phyloP scores from a whole-genome alignment of 1,284 basidiomycete species.

The Ustilago sp. region DNA sequence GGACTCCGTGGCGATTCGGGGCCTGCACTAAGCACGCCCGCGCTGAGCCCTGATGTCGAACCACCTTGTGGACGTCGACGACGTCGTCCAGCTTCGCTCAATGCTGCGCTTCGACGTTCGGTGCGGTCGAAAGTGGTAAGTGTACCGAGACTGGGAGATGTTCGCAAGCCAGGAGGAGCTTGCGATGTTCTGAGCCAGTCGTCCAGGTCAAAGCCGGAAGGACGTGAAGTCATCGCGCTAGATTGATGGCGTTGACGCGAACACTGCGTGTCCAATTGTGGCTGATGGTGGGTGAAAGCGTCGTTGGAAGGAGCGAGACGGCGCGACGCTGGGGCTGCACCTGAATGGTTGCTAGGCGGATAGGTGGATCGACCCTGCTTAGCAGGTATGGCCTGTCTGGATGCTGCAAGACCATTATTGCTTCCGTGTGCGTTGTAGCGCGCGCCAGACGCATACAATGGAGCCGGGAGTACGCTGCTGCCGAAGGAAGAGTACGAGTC shows the following conservation, averaged over 20 bases:
- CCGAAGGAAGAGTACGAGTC: constrained; percentile 53
- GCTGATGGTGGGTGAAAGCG: constrained; percentile 12
- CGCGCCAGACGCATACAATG: constrained; percentile 22
- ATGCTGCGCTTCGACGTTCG: constrained; percentile 27
- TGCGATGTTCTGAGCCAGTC: constrained; percentile 40
- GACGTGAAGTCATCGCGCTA: constrained; percentile 28
- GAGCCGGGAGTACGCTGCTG: constrained; percentile 46
- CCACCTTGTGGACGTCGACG: constrained; percentile 26
- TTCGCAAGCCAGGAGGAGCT: constrained; percentile 13
- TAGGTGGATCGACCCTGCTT: constrained; percentile 28
- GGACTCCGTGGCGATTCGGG: constrained; percentile 40
- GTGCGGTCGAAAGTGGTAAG: constrained; percentile 28
- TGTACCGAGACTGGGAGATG: constrained; percentile 44
- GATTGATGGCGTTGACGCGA: constrained; percentile 25
- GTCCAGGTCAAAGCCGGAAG: constrained; percentile 38
- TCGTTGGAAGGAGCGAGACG: constrained; percentile 27
- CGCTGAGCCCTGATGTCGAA: constrained; percentile 49
- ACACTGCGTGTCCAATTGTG: constrained; percentile 9
- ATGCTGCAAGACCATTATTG: constrained; percentile 12
- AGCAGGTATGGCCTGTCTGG: constrained; percentile 13
- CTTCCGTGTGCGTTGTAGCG: constrained; percentile 24
- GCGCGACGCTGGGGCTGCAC: constrained; percentile 26
- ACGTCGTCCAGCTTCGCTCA: constrained; percentile 49
- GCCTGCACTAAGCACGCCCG: constrained; percentile 47
- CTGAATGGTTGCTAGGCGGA: constrained; percentile 50